Percentiles rank a stretch among this genome's conserved stretches.
Conservation (phyloP, 345 rosid genomes). For the Eucalyptus cladocalyx region DNA sequence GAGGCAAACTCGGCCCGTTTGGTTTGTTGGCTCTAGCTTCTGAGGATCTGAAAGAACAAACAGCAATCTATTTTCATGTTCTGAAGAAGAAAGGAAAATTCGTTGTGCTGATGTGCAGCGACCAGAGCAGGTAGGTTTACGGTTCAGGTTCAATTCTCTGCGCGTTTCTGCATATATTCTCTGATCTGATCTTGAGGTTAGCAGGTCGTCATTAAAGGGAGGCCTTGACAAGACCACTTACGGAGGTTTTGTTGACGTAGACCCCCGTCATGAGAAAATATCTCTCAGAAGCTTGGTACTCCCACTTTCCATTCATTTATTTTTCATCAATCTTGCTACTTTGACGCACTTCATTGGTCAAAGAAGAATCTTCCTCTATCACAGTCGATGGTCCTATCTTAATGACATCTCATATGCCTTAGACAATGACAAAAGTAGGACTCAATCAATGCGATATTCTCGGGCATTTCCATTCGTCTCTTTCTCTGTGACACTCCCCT, state of each 20-base stretch:
- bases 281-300: constrained; percentile 45
- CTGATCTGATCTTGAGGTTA: background rate
- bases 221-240: constrained; percentile 11
- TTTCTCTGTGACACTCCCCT: background rate
- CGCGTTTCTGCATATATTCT: background rate
- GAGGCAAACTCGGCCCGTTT: constrained; percentile 47
- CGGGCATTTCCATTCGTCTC: background rate
- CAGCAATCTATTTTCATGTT: constrained; percentile 50
- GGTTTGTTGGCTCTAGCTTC: constrained; percentile 51
- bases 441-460: background rate
- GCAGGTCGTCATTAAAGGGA: constrained; percentile 37
- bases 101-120: constrained; percentile 48
- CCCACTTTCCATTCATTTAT: background rate
- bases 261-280: constrained; percentile 26
- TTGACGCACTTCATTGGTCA: background rate
- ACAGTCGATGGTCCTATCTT: background rate
- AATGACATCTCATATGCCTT: background rate
- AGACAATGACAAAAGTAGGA: background rate
- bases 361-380: background rate
- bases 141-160: background rate
- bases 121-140: constrained; percentile 26
- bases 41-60: constrained; percentile 36
- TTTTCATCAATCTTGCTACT: background rate
- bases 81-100: constrained; percentile 15
- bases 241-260: constrained; percentile 31